phyloP scores from a whole-genome alignment of 306 rosid species.

The Betula pendula region DNA sequence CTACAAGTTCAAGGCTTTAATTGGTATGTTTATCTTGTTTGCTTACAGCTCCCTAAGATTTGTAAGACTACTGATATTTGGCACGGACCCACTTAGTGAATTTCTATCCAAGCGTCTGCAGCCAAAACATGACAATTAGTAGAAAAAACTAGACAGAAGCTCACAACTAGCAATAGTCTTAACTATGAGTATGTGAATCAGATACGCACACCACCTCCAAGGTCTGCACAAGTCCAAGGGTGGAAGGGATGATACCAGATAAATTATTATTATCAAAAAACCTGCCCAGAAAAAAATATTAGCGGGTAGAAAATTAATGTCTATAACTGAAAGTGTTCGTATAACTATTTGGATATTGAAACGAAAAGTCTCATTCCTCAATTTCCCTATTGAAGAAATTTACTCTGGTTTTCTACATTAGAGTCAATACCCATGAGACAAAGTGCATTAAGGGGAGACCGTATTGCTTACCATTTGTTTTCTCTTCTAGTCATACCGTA shows the following conservation, averaged over 20 bases:
- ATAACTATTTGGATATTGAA: not conserved
- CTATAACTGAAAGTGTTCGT: not conserved
- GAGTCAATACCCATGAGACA: not conserved
- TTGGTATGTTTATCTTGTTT: constrained; percentile 20
- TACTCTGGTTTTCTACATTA: too few species aligned
- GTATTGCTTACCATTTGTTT: not conserved
- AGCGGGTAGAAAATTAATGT: not conserved
- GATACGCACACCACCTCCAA: too few species aligned
- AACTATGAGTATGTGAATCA: constrained; percentile 16
- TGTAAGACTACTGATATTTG: too few species aligned
- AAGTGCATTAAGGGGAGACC: not conserved
- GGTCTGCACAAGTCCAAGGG: constrained; percentile 65
- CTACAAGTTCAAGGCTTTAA: not conserved
- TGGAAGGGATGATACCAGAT: constrained; percentile 55
- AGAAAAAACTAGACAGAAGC: not conserved
- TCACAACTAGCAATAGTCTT: not conserved
- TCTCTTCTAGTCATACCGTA: not conserved
- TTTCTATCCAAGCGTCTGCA: constrained; percentile 63
- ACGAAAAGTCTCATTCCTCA: not conserved
- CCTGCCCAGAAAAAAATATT: constrained; percentile 42
- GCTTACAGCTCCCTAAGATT: too few species aligned
- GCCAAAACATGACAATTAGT: constrained; percentile 17
- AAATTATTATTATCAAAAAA: constrained; percentile 56
- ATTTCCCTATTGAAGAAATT: not conserved
- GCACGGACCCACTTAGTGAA: constrained; percentile 42